Evolutionary conservation across 192 early-diverging fungal genomes (phyloP).

Genomic region (Spinellus fusiger): DNA sequence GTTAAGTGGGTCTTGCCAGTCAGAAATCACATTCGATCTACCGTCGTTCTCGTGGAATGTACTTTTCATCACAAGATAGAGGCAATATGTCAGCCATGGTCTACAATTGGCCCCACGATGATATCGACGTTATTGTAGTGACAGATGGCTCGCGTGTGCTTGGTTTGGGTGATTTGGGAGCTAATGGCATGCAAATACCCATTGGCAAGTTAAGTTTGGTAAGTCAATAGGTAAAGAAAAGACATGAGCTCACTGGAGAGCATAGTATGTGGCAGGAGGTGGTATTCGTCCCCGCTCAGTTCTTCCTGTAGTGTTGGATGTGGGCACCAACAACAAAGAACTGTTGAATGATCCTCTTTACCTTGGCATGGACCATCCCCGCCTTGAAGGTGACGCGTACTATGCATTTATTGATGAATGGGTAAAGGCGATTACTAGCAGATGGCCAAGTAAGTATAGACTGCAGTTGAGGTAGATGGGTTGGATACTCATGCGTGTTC

Average conservation of each 20-base stretch:
- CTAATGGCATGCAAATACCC: slow-evolving; percentile 92
- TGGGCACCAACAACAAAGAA: slow-evolving; percentile 80
- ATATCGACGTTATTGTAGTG: slow-evolving; percentile 66
- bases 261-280: slow-evolving; percentile 16
- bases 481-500: not conserved
- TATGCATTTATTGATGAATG: slow-evolving; percentile 61
- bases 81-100: slow-evolving; percentile 75
- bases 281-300: slow-evolving; percentile 54
- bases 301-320: slow-evolving; percentile 83
- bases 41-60: slow-evolving; percentile 45
- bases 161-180: slow-evolving; percentile 89
- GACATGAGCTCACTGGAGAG: too few relatives aligned
- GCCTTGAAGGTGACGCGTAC: slow-evolving; percentile 61
- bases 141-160: slow-evolving; percentile 91
- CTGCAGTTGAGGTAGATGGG: not conserved
- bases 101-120: slow-evolving; percentile 66
- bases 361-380: slow-evolving; percentile 65
- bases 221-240: not conserved
- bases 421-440: slow-evolving; percentile 43
- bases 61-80: slow-evolving; percentile 52
- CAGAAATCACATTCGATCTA: slow-evolving; percentile 45
- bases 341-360: slow-evolving; percentile 85
- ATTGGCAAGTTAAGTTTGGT: slow-evolving; percentile 87
- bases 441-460: slow-evolving; percentile 38
- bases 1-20: slow-evolving; percentile 41